Conservation (phyloP, 2,329 filamentous ascomycete genomes). For the Fusarium fracticaudum region DNA sequence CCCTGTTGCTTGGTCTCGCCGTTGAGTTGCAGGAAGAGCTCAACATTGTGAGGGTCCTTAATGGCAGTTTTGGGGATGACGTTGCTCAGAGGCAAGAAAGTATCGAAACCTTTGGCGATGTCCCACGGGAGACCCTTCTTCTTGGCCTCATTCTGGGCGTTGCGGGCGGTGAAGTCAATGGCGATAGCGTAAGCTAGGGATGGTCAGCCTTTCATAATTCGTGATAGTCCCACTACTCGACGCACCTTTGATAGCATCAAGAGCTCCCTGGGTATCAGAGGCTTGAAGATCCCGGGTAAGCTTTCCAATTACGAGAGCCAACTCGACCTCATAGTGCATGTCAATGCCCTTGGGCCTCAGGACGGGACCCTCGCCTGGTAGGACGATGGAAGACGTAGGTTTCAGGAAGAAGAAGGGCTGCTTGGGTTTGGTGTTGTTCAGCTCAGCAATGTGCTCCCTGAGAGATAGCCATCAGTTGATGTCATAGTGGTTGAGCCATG, state of each 20-base stretch:
- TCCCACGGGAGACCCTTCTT: constrained; percentile 93
- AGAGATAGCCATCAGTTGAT: constrained; percentile 10
- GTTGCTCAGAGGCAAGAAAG: constrained; percentile 88
- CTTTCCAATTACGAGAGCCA: constrained; percentile 89
- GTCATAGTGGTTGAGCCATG: neutral
- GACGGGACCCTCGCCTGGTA: constrained; percentile 80
- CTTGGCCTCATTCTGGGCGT: constrained; percentile 96
- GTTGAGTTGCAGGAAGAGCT: constrained; percentile 88
- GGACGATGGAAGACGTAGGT: constrained; percentile 85
- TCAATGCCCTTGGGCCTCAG: constrained; percentile 84
- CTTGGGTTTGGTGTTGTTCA: constrained; percentile 87
- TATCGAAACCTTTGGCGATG: constrained; percentile 98
- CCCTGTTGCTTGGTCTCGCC: constrained; percentile 81
- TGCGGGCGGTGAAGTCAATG: constrained; percentile 98
- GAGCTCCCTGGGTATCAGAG: constrained; percentile 76
- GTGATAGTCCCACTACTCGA: neutral
- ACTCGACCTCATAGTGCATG: constrained; percentile 94
- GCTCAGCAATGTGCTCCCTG: constrained; percentile 92
- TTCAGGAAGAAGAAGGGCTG: constrained; percentile 99
- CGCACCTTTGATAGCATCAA: constrained; percentile 83
- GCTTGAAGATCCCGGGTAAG: constrained; percentile 78
- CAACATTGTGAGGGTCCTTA: constrained; percentile 86
- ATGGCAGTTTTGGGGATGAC: constrained; percentile 84
- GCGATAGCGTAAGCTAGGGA: constrained; percentile 80
- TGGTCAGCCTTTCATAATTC: constrained; percentile 3